These are phyloP conservation scores for Oligophagozyma castellii DNA, from an alignment of 1,139 yeast species.

Conservation along the genomic window DNA sequence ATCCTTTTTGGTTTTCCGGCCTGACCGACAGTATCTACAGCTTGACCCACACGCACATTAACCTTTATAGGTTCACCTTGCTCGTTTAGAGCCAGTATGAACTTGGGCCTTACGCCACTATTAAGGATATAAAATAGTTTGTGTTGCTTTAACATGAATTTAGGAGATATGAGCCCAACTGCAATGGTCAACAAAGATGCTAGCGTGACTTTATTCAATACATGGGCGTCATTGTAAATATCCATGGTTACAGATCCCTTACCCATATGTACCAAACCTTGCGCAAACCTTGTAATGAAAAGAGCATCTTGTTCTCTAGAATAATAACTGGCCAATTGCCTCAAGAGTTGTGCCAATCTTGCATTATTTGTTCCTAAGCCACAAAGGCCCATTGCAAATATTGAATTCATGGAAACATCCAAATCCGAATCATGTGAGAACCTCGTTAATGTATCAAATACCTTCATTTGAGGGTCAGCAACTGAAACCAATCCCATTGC, in stretches of 20 bases:
- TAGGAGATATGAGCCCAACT: constrained; percentile 78
- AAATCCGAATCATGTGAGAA: constrained; percentile 92
- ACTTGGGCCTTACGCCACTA: constrained; percentile 85
- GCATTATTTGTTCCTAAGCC: constrained; percentile 99
- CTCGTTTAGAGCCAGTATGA: constrained; percentile 87
- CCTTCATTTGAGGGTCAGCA: constrained; percentile 94
- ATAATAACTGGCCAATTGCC: constrained; percentile 91
- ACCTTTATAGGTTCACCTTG: constrained; percentile 81
- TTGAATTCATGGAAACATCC: constrained; percentile 90
- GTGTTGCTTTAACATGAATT: constrained; percentile 48
- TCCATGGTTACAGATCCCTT: constrained; percentile 81
- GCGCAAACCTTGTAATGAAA: constrained; percentile 89
- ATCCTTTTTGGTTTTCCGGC: constrained; percentile 98
- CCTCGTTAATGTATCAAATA: constrained; percentile 88
- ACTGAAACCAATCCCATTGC: constrained; percentile 94
- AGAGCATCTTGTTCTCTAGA: constrained; percentile 81
- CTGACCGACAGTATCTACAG: constrained; percentile 96
- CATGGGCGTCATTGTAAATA: constrained; percentile 83
- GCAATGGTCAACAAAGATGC: constrained; percentile 82
- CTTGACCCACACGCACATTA: constrained; percentile 95
- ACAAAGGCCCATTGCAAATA: constrained; percentile 92
- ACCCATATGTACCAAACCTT: constrained; percentile 90
- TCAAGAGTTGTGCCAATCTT: constrained; percentile 84
- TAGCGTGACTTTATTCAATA: constrained; percentile 75
- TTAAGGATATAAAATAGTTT: constrained; percentile 77